Base-by-base conservation (phyloP, 345 rosid genomes). In the Citrus reticulata region DNA sequence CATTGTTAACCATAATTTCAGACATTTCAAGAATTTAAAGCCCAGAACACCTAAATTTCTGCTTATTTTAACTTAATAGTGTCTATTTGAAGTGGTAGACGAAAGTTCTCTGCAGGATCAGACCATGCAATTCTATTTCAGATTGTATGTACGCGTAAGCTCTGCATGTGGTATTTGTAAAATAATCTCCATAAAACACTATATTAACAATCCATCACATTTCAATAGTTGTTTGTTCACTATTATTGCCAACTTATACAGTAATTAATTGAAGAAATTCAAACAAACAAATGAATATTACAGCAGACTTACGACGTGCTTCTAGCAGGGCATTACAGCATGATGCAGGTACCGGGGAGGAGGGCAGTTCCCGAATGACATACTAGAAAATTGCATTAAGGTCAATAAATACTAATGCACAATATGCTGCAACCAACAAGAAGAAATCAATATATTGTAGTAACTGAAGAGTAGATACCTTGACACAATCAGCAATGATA, bases 271-370 rank as follows among this genome's bases (percentile, higher is more conserved):
- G 61, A 22, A 58, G 20, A 9, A 42, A 49, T 17, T 34, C 24
- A 7, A 55, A 77, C 27, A n/a, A 67, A 78, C 55, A 61, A 39
- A 77, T 58, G 39, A 82, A 73, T 77, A 85, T 32, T 51, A 60
- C 30, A 74, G 74, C 59, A 80, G 66, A 89, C 98, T 96, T 93
- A 93, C 99, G 91, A 88, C 91, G 92, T 77, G 99, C 94, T 88
- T 92, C 93, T 39, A 96, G 88, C 68, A 96, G 91, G 27, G 98
- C 99, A 72, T 90, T 91, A 89, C 99, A 96, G 86, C 99, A 96
- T 57, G 98, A 92, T 80, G 98, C 97, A 73, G 99, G 99, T 76
- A 96, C 98, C 9, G 99, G 99, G 86, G 98, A 93, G 68, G 99
- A 96, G 67, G 99, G 98, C 88, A 96, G 83, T 83, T 96, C 99